phyloP scores from a whole-genome alignment of 2,329 filamentous ascomycete genomes.

The Talaromyces sp. region DNA sequence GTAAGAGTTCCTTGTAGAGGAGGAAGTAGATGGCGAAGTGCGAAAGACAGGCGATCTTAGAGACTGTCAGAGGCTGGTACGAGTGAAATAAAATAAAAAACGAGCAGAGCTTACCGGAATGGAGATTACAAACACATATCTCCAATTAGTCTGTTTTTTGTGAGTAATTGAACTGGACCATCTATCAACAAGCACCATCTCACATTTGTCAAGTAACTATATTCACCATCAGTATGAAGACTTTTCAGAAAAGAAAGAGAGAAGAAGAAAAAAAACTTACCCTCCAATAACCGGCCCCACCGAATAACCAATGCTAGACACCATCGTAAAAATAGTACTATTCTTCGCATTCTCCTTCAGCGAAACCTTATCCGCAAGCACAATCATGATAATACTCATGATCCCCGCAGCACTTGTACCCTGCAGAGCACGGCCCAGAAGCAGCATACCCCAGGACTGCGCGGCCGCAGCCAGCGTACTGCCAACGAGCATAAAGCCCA shows the following conservation, averaged over 20 bases:
- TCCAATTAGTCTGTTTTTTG: conserved; percentile 48
- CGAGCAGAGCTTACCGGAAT: conserved; percentile 50
- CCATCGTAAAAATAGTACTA: conserved; percentile 58
- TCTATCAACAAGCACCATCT: conserved; percentile 2
- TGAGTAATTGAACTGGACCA: conserved; percentile 36
- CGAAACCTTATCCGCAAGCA: conserved; percentile 62
- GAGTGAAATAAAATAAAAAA: conserved; percentile 32
- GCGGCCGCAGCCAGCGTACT: conserved; percentile 59
- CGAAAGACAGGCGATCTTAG: conserved; percentile 44
- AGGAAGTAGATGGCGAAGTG: conserved; percentile 54
- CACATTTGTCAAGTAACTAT: conserved; percentile 30
- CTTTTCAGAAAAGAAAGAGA: conserved; percentile 5
- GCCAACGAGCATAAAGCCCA: conserved; percentile 56
- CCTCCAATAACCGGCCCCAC: conserved; percentile 60
- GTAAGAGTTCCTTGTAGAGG: conserved; percentile 56
- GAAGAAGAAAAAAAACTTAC: conserved; percentile 16
- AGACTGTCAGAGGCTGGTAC: conserved; percentile 23
- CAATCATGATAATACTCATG: conserved; percentile 56
- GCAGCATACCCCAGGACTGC: conserved; percentile 53
- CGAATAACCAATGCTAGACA: conserved; percentile 57
- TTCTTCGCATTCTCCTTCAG: conserved; percentile 59
- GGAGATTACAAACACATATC: conserved; percentile 64
- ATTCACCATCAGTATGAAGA: background rate
- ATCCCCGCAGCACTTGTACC: conserved; percentile 60
- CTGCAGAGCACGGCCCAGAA: conserved; percentile 61